Evolutionary conservation across 148 eudicot species (phyloP).

Genomic region (Selenicereus undatus): DNA sequence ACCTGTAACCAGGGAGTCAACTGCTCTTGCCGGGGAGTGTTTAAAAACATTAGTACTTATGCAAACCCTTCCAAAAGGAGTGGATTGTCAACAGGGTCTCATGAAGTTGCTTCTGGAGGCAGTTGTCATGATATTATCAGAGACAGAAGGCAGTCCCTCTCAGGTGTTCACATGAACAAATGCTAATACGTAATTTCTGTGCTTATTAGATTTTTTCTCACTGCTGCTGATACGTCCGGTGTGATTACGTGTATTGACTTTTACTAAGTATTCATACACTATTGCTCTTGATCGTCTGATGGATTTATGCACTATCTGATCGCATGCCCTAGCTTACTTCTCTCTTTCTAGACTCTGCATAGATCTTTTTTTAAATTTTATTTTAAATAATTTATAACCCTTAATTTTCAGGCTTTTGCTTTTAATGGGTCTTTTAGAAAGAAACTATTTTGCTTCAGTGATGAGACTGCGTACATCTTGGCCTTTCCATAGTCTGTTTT

Average conservation of each 20-base stretch:
- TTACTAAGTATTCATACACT: background rate
- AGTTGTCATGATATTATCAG: conserved; percentile 64
- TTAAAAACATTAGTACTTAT: conserved; percentile 80
- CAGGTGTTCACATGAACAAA: conserved; percentile 37
- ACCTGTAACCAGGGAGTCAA: conserved; percentile 63
- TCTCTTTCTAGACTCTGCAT: background rate
- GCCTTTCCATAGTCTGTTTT: background rate
- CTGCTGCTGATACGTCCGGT: background rate
- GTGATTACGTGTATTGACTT: background rate
- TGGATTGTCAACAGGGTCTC: conserved; percentile 60
- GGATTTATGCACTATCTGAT: background rate
- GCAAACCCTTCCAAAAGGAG: conserved; percentile 66
- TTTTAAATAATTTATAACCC: background rate
- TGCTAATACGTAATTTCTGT: background rate
- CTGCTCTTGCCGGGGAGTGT: conserved; percentile 75
- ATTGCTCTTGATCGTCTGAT: background rate
- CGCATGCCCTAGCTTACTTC: background rate
- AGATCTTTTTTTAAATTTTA: background rate
- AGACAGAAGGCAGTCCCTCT: conserved; percentile 48
- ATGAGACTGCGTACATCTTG: background rate
- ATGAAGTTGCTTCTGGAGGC: conserved; percentile 74
- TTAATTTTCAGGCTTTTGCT: too few species aligned
- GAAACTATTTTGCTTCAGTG: background rate
- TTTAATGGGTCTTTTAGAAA: background rate
- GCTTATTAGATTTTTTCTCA: background rate